A percentile compares a stretch with the other conserved stretches of the same genome.
phyloP scores from a whole-genome alignment of 2,329 filamentous ascomycete species.

The Rhynchosporium agropyri region DNA sequence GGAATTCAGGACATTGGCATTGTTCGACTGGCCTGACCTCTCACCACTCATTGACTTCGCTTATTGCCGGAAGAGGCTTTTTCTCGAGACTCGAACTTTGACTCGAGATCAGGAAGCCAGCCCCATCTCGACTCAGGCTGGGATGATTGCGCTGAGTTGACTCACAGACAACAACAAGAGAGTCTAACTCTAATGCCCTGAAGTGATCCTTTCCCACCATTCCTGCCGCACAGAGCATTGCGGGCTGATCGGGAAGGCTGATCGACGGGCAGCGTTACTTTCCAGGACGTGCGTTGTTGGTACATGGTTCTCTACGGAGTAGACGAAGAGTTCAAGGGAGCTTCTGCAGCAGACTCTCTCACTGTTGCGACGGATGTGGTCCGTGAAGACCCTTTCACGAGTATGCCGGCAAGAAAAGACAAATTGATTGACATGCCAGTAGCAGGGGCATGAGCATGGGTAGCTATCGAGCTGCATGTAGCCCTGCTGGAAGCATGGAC shows the following conservation, averaged over 20 bases:
- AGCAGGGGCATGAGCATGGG: constrained; percentile 17
- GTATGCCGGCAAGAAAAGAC: constrained; percentile 30
- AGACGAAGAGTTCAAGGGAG: constrained; percentile 25
- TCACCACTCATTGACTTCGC: constrained; percentile 27
- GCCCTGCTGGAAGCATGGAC: constrained; percentile 36
- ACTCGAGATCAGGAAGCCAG: neutral
- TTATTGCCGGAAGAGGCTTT: constrained; percentile 3
- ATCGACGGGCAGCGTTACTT: constrained; percentile 16
- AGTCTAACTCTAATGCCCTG: constrained; percentile 1
- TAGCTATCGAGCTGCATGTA: constrained; percentile 34
- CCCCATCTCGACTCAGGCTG: constrained; percentile 8
- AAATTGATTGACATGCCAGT: constrained; percentile 23
- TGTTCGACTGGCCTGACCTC: constrained; percentile 24
- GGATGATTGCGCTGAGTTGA: constrained; percentile 14
- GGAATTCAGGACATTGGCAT: constrained; percentile 17
- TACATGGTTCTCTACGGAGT: neutral
- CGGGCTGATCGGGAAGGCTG: constrained; percentile 21
- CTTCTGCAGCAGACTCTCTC: constrained; percentile 24
- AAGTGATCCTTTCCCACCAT: neutral
- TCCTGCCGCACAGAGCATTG: neutral
- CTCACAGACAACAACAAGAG: neutral
- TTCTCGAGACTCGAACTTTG: constrained; percentile 10
- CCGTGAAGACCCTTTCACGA: constrained; percentile 26
- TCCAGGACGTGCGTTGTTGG: neutral
- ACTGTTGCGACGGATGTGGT: constrained; percentile 2